Evolutionary conservation across 164 flowering plant species (phyloP), one percentile per base, ranked within the genome.

Genomic region (Piper betle): DNA sequence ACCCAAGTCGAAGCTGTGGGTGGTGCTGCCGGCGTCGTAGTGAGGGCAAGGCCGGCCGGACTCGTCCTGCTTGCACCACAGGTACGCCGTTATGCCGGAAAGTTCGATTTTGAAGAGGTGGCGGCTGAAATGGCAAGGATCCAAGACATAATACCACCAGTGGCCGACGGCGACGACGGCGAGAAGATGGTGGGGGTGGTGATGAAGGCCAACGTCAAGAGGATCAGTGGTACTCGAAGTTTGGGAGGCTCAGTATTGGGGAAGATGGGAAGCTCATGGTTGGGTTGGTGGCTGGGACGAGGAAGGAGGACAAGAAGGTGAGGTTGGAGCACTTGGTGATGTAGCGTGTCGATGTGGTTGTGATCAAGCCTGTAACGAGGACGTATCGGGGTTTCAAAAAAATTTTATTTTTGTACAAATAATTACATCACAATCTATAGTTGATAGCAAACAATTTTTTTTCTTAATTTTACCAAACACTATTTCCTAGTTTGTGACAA

Each of bases 221-320:
- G 86, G 71, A 68, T 85, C 53, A 66, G 58, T 77, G 76, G 20
- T 83, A 74, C 40, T 95, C 98, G 6, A 85, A 71, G 53, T 37
- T 80, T 40, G 86, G 81, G 17, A 55, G 67, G 55, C 95, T 93
- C 4, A 79, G 96, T 0, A 39, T 92, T 61, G 95, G 85, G 10
- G 2, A 74, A 2, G 84, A 89, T 63, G 95, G 96, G 12, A 60
- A 71, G 55, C 85, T 83, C 73, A 62, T 85, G 79, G 96, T 92
- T 17, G 96, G 96, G 19, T 95, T 93, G 0, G 80, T 95, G 0
- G 74, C 87, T 9, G 96, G 98, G 68, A 92, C 95, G 1, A 76
- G 95, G 73, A 93, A 87, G 52, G 55, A 74, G 37, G 96, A 92
- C 70, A n/a, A n/a, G n/a, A 87, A 80, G 80, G 83, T 80, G 84